Percentiles rank a stretch among this genome's conserved stretches.
phyloP scores from a whole-genome alignment of 345 rosid species.

The Moringa oleifera region DNA sequence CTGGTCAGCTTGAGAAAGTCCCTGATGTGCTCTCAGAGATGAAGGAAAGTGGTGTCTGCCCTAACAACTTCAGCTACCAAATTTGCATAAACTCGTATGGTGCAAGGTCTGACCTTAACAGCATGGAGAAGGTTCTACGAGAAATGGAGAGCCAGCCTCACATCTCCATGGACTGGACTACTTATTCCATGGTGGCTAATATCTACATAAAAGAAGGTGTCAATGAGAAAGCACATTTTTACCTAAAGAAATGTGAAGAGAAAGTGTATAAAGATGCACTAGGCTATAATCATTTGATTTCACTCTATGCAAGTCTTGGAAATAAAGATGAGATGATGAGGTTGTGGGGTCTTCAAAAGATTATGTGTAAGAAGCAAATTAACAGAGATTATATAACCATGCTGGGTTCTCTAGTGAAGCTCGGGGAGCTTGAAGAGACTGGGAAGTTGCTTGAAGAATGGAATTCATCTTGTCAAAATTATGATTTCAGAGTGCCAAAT shows the following conservation, averaged over 20 bases:
- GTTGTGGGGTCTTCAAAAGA: slow-evolving; percentile 35
- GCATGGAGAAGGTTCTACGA: slow-evolving; percentile 30
- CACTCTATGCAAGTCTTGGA: slow-evolving; percentile 36
- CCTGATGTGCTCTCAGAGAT: slow-evolving; percentile 31
- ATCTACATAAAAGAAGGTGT: slow-evolving; percentile 31
- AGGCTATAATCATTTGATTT: slow-evolving; percentile 37
- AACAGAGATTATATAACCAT: slow-evolving; percentile 36
- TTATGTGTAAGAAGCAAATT: slow-evolving; percentile 25
- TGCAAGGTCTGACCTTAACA: slow-evolving; percentile 25
- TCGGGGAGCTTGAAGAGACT: slow-evolving; percentile 35
- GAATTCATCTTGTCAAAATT: slow-evolving; percentile 29
- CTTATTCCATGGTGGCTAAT: slow-evolving; percentile 30
- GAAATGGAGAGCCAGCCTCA: slow-evolving; percentile 29
- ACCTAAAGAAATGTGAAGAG: slow-evolving; percentile 38
- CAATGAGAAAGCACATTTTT: slow-evolving; percentile 26
- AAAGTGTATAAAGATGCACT: slow-evolving; percentile 22
- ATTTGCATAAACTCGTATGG: slow-evolving; percentile 28
- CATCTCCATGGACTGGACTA: slow-evolving; percentile 40
- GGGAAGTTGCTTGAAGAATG: slow-evolving; percentile 33
- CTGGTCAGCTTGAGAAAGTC: slow-evolving; percentile 32
- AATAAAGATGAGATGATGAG: slow-evolving; percentile 37
- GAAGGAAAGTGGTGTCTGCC: slow-evolving; percentile 34
- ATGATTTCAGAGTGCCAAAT: slow-evolving; percentile 46
- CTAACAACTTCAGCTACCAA: slow-evolving; percentile 38
- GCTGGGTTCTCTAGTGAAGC: slow-evolving; percentile 31